Evolutionary conservation across 352 stramenopile species (phyloP).

Genomic region (Thalassiosira mediterranea): DNA sequence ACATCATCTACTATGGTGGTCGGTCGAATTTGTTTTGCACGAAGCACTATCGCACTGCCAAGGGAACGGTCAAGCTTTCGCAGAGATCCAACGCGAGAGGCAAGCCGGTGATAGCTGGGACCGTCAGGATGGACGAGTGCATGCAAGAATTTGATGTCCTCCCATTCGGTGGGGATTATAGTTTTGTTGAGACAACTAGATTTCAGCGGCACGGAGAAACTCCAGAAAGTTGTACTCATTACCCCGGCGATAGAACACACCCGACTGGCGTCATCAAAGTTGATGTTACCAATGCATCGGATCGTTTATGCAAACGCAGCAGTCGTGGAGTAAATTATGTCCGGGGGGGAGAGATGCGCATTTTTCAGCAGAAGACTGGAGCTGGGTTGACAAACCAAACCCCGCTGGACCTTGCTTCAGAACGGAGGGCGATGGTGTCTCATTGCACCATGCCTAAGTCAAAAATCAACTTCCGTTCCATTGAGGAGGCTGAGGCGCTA

Average conservation of each 20-base stretch:
- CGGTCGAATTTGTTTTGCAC: neutral
- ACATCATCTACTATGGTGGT: slow-evolving; percentile 4
- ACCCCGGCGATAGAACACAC: neutral
- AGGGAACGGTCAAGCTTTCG: slow-evolving; percentile 1
- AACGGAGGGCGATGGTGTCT: neutral
- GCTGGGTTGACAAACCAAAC: slow-evolving; percentile 7
- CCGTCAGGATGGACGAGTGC: neutral
- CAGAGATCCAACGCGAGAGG: neutral
- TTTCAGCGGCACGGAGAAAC: neutral
- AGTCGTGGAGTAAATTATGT: neutral
- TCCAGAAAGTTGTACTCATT: neutral
- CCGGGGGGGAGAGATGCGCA: neutral
- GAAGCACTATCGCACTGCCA: slow-evolving; percentile 5
- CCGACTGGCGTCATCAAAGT: slow-evolving; percentile 3
- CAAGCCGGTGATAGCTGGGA: neutral
- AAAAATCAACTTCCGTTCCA: neutral
- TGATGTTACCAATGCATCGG: neutral
- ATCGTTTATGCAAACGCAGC: neutral
- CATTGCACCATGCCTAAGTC: no score
- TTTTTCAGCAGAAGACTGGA: slow-evolving; percentile 1
- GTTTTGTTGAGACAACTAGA: slow-evolving; percentile 6
- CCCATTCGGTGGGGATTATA: slow-evolving; percentile 2
- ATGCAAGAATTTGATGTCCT: slow-evolving; percentile 4
- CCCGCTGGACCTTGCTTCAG: neutral
- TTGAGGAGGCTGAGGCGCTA: neutral